phyloP scores from a whole-genome alignment of 169 alveolate genomes.

The Theileria orientalis region DNA sequence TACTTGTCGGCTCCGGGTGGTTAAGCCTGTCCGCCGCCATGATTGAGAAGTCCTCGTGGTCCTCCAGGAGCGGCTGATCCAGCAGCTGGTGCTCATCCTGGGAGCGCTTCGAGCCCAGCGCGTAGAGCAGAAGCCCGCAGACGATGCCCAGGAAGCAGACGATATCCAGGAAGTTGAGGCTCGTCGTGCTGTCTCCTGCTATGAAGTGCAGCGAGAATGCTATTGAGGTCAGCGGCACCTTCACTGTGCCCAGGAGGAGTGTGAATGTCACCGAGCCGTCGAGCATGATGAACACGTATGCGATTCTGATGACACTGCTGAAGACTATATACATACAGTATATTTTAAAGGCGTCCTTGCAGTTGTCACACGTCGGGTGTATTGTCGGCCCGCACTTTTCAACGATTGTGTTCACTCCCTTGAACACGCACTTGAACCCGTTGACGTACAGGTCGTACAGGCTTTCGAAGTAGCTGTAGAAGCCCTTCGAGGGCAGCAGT shows the following conservation, averaged over 20 bases:
- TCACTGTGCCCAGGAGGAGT: conserved; percentile 52
- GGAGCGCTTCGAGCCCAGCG: conserved; percentile 39
- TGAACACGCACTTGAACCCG: conserved; percentile 48
- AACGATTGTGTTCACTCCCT: conserved; percentile 48
- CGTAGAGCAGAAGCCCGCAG: conserved; percentile 41
- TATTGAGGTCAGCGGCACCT: conserved; percentile 64
- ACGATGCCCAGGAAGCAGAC: conserved; percentile 57
- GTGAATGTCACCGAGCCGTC: conserved; percentile 60
- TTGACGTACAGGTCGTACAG: conserved; percentile 9
- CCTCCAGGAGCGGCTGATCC: conserved; percentile 51
- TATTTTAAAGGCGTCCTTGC: conserved; percentile 42
- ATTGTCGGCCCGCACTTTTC: conserved; percentile 48
- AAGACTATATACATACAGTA: conserved; percentile 27
- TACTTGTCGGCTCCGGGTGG: not conserved
- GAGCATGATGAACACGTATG: conserved; percentile 58
- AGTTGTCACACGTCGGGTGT: conserved; percentile 42
- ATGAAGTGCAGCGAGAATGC: conserved; percentile 57
- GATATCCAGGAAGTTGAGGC: conserved; percentile 34
- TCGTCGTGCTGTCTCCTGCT: conserved; percentile 60
- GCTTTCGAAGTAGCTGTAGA: not conserved
- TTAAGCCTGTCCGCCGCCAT: not conserved
- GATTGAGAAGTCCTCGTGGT: not conserved
- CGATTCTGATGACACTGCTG: conserved; percentile 51
- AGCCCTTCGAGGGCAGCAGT: conserved; percentile 23
- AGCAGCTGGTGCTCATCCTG: conserved; percentile 16